Conservation (phyloP, 1,284 basidiomycete genomes). For the Ustilago crameri region DNA sequence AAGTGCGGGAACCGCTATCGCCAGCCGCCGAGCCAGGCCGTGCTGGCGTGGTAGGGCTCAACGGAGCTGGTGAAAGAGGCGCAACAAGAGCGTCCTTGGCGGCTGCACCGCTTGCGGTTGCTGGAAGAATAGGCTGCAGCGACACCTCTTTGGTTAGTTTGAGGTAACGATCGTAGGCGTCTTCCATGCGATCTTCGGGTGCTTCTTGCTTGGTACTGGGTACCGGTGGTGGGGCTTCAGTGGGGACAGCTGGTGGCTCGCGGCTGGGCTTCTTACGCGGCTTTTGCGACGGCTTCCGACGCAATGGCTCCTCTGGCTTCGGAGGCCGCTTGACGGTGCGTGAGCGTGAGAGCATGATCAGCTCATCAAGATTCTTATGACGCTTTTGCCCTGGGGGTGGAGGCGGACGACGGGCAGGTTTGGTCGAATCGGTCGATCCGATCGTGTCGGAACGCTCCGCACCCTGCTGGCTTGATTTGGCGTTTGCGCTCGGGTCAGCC, state of each 20-base stretch:
- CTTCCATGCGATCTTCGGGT: slow-evolving; percentile 73
- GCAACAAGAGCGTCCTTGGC: slow-evolving; percentile 9
- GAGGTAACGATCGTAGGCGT: slow-evolving; percentile 88
- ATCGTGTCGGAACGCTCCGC: slow-evolving; percentile 1
- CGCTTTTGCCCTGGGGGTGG: slow-evolving; percentile 43
- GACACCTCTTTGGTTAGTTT: slow-evolving; percentile 68
- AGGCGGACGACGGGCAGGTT: slow-evolving; percentile 35
- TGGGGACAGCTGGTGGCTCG: slow-evolving; percentile 48
- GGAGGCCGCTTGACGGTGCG: slow-evolving; percentile 32
- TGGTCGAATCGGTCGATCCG: slow-evolving; percentile 6
- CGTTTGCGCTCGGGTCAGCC: background rate
- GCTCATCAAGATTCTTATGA: slow-evolving; percentile 46
- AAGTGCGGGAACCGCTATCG: slow-evolving; percentile 38
- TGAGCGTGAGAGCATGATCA: slow-evolving; percentile 42
- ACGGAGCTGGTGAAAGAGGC: slow-evolving; percentile 20
- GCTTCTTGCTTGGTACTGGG: slow-evolving; percentile 1
- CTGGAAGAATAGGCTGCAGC: slow-evolving; percentile 40
- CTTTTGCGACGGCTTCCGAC: slow-evolving; percentile 37
- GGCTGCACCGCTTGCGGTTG: slow-evolving; percentile 19
- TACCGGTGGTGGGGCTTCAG: background rate
- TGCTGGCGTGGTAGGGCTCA: slow-evolving; percentile 21
- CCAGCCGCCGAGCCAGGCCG: slow-evolving; percentile 23
- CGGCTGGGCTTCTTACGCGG: slow-evolving; percentile 33
- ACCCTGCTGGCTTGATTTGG: background rate
- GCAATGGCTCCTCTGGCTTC: slow-evolving; percentile 48